Conservation (phyloP, 1,139 yeast genomes). For the Pichia cactophila region DNA sequence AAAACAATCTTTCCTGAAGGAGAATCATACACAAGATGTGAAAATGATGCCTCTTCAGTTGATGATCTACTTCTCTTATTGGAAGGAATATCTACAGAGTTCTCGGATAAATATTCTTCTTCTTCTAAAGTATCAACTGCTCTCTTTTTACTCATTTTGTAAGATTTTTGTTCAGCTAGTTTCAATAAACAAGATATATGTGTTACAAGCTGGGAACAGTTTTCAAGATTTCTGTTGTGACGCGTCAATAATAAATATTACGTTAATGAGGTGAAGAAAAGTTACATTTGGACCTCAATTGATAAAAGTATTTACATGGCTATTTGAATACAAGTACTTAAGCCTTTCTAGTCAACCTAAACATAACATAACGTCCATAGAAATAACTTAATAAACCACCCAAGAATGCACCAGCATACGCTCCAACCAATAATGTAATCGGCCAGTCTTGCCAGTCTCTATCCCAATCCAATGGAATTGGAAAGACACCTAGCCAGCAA, state of each 20-base stretch:
- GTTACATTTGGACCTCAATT: no score
- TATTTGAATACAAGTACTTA: no score
- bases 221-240: no score
- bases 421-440: conserved; percentile 78
- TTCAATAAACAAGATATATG: no score
- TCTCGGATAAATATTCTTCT: background rate
- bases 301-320: no score
- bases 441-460: conserved; percentile 98
- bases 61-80: background rate
- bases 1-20: conserved; percentile 16
- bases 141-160: background rate
- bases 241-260: no score
- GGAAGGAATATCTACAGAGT: background rate
- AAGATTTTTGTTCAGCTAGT: no score
- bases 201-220: no score
- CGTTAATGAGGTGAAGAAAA: no score
- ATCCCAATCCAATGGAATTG: conserved; percentile 97
- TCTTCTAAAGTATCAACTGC: background rate
- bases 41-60: background rate
- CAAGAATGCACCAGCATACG: conserved; percentile 58
- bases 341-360: background rate
- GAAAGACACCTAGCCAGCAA: conserved; percentile 89
- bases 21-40: background rate
- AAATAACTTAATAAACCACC: conserved; percentile 35
- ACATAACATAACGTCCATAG: conserved; percentile 34